Evolutionary conservation across 2,329 filamentous ascomycete genomes (phyloP).

Genomic region (Clarireedia hainanense): DNA sequence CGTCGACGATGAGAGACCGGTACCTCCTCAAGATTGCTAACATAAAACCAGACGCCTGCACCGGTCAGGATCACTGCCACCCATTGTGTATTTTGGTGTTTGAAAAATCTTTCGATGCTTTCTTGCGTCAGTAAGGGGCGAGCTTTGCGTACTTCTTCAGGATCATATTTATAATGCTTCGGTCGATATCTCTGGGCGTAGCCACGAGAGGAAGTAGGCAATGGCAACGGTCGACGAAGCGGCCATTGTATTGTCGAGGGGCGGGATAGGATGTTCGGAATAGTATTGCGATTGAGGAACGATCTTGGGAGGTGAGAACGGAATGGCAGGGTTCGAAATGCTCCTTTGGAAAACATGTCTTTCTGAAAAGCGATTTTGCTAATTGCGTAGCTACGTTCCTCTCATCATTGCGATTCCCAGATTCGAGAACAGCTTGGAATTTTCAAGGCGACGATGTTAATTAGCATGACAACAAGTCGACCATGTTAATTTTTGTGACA

Average conservation of each 20-base stretch:
- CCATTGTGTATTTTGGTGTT: conserved; percentile 25
- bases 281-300: no score
- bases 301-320: no score
- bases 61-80: conserved; percentile 34
- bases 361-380: no score
- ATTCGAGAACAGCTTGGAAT: no score
- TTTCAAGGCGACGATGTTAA: no score
- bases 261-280: background rate
- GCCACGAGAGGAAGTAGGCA: conserved; percentile 3
- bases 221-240: background rate
- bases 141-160: conserved; percentile 16
- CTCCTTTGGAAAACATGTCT: no score
- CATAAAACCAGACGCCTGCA: conserved; percentile 48
- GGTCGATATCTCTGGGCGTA: background rate
- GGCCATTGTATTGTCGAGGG: background rate
- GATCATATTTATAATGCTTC: conserved; percentile 16
- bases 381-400: no score
- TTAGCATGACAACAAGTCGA: no score
- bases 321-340: no score
- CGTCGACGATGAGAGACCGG: conserved; percentile 63
- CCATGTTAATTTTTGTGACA: no score
- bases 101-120: conserved; percentile 28
- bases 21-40: conserved; percentile 62
- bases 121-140: conserved; percentile 34
- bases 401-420: no score